phyloP scores from a whole-genome alignment of 1,139 yeast species.

The Hemisphaericaspora xylanilytica region DNA sequence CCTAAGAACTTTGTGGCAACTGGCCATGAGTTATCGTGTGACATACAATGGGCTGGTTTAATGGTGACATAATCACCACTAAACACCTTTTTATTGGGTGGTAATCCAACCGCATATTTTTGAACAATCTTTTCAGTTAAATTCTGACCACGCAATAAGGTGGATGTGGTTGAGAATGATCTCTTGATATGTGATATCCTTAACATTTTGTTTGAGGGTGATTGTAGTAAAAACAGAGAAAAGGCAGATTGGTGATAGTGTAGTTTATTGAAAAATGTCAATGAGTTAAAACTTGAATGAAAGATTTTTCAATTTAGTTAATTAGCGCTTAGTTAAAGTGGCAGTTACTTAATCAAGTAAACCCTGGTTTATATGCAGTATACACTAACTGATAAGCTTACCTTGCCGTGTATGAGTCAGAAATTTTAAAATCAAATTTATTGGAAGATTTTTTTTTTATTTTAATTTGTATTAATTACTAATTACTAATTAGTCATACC shows the following conservation, averaged over 20 bases:
- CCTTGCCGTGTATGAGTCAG: constrained; percentile 28
- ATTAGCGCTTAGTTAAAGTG: background rate
- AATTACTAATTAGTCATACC: too few relatives aligned
- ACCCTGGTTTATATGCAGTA: too few relatives aligned
- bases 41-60: constrained; percentile 96
- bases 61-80: constrained; percentile 96
- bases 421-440: constrained; percentile 18
- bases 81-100: constrained; percentile 65
- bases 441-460: too few relatives aligned
- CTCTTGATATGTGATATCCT: constrained; percentile 6
- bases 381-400: constrained; percentile 3
- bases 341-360: background rate
- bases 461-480: too few relatives aligned
- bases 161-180: constrained; percentile 10
- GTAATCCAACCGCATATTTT: constrained; percentile 74
- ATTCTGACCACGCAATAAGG: constrained; percentile 58
- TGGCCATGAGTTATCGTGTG: constrained; percentile 99
- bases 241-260: too few relatives aligned
- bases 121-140: constrained; percentile 95
- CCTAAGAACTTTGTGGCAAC: constrained; percentile 96
- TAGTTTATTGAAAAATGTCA: constrained; percentile 1
- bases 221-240: background rate
- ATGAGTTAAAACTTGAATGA: constrained; percentile 1
- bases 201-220: constrained; percentile 5
- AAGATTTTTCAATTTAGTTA: background rate